These are phyloP conservation scores for Backusella morwellensis DNA, from an alignment of 192 early-diverging fungal species.

Conservation along the genomic window DNA sequence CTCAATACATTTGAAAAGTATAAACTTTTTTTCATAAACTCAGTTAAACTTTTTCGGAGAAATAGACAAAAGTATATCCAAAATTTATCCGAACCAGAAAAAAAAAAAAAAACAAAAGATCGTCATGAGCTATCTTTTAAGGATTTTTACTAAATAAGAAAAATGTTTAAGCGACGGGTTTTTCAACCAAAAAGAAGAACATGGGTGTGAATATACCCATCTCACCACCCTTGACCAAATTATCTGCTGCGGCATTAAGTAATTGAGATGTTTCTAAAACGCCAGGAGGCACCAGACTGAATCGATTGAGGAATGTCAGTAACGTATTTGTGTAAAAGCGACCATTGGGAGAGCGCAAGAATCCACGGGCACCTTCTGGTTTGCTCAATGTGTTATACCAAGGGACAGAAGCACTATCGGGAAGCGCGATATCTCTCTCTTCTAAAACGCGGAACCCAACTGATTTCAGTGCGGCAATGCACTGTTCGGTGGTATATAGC, in stretches of 20 bases:
- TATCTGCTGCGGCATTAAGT: slow-evolving; percentile 75
- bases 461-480: slow-evolving; percentile 68
- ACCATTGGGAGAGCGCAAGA: slow-evolving; percentile 48
- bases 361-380: slow-evolving; percentile 32
- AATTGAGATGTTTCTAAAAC: slow-evolving; percentile 75
- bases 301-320: slow-evolving; percentile 68
- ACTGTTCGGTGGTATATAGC: slow-evolving; percentile 65
- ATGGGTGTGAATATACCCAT: slow-evolving; percentile 87
- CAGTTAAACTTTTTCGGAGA: too few species aligned
- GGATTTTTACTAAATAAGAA: too few species aligned
- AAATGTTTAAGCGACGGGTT: slow-evolving; percentile 39
- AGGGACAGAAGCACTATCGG: slow-evolving; percentile 46
- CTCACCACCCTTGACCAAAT: slow-evolving; percentile 76
- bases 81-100: too few species aligned
- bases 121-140: too few species aligned
- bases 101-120: too few species aligned
- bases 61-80: too few species aligned
- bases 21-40: too few species aligned
- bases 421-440: slow-evolving; percentile 55
- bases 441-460: slow-evolving; percentile 81
- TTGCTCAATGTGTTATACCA: slow-evolving; percentile 65
- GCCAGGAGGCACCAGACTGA: slow-evolving; percentile 74
- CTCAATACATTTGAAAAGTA: too few species aligned
- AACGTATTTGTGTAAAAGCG: slow-evolving; percentile 70
- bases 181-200: slow-evolving; percentile 75